Evolutionary conservation across 805 yeast genomes (phyloP).

Genomic region (Lachancea nothofagi): DNA sequence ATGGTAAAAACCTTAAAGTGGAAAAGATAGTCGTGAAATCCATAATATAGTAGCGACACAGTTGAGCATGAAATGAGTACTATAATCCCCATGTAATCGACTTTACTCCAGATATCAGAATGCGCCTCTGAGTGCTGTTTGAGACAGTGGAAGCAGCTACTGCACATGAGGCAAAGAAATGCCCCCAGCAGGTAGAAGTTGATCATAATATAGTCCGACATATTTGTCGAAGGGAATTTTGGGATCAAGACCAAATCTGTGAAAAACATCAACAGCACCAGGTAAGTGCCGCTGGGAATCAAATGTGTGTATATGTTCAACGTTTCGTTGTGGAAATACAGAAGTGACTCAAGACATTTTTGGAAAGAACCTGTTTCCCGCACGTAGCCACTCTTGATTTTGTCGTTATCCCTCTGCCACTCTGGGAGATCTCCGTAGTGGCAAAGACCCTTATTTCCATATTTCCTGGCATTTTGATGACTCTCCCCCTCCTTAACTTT

Average conservation of each 20-base stretch:
- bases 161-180: constrained; percentile 52
- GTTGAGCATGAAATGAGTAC: constrained; percentile 60
- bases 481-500: background rate
- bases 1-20: constrained; percentile 28
- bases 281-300: constrained; percentile 36
- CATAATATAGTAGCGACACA: constrained; percentile 45
- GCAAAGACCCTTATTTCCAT: constrained; percentile 11
- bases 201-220: constrained; percentile 46
- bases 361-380: constrained; percentile 45
- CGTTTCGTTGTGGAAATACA: constrained; percentile 62
- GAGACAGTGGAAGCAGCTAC: constrained; percentile 61
- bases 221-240: constrained; percentile 33
- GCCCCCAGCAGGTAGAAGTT: constrained; percentile 53
- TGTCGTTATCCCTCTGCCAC: constrained; percentile 75
- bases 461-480: background rate
- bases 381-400: constrained; percentile 59
- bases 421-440: constrained; percentile 53
- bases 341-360: constrained; percentile 44
- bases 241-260: constrained; percentile 30
- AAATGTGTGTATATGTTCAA: constrained; percentile 68
- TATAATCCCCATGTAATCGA: constrained; percentile 74
- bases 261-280: constrained; percentile 24
- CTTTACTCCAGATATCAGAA: constrained; percentile 54
- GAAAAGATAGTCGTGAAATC: constrained; percentile 35
- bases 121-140: constrained; percentile 60